Base-by-base conservation (phyloP, 2,329 filamentous ascomycete genomes). In the Diaporthe eres region DNA sequence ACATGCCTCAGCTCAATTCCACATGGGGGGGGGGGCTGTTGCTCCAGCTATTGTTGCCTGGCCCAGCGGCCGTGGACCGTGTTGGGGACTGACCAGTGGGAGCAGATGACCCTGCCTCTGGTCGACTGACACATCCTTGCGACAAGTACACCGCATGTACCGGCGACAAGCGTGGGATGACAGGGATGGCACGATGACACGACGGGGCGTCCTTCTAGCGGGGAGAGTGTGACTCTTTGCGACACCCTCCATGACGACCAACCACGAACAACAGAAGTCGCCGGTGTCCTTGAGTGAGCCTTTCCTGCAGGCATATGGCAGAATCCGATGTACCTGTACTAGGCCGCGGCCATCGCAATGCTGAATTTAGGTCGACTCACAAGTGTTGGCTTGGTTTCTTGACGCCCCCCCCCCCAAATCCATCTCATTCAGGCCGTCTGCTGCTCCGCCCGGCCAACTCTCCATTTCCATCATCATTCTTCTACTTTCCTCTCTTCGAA, bases 161-260 rank as follows among this genome's bases (percentile, higher is more conserved):
- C 68, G 55, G 31, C 28, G 28, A 61, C 53, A 47, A 49, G 53
- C 53, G 42, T 28, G 34, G 60, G 37, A 42, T 44, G 49, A 71
- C 72, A 75, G 60, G 75, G 75, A 63, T 76, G 42, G 39, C 34
- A 22, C 47, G 42, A 74, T 58, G 63, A 55, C 70, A 57, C 39
- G 71, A 67, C 57, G 71, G 55, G 72, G 72, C 47, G 75, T 76
- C 58, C 10, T 37, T 25, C 34, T 76, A 76, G 42, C 19, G 39
- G 19, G 17, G 28, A 28, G 28, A 74, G 65, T 76, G 71, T 76
- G 75, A 76, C 71, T 76, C 75, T 76, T 68, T 74, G 75, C 75
- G 71, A 61, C 57, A 76, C 65, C 72, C 72, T 71, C 63, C 75
- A 70, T n/a, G 39, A 65, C 25, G 37, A 72, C 70, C 70, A 58